Conservation (phyloP, 2,329 filamentous ascomycete species). For the Blumeria hordei region DNA sequence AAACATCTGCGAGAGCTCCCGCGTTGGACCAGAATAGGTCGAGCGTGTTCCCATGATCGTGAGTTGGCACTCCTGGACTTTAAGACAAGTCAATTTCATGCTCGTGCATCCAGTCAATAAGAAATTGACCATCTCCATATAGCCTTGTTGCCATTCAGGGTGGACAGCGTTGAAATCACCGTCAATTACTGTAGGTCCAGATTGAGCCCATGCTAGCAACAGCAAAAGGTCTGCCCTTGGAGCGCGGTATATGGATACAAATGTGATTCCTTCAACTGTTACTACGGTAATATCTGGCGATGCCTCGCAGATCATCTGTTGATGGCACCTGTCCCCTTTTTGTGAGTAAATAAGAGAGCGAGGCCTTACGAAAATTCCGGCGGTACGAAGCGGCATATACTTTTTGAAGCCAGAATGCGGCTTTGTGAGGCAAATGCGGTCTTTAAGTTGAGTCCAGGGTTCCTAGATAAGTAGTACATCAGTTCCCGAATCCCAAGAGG, state of each 20-base stretch:
- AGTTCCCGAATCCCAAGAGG: not conserved
- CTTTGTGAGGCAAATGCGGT: not conserved
- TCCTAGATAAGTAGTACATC: not conserved
- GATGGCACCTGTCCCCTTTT: not conserved
- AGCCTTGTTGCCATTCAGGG: not conserved
- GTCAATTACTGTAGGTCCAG: not conserved
- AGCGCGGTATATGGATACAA: not conserved
- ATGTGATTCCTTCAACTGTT: not conserved
- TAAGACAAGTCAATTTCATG: not conserved
- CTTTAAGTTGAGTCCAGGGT: not conserved
- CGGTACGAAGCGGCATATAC: not conserved
- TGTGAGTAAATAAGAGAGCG: not conserved
- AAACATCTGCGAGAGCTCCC: no score
- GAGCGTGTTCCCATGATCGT: not conserved
- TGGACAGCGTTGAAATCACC: not conserved
- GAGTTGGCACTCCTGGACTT: not conserved
- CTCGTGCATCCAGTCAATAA: not conserved
- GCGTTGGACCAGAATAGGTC: no score
- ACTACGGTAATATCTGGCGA: not conserved
- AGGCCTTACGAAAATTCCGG: not conserved
- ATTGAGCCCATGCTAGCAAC: not conserved
- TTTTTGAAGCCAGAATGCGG: not conserved
- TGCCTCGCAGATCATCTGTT: no score
- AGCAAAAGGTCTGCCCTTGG: not conserved
- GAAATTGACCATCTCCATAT: not conserved